phyloP scores from a whole-genome alignment of 2,329 filamentous ascomycete genomes.

The Septoria petroselini region DNA sequence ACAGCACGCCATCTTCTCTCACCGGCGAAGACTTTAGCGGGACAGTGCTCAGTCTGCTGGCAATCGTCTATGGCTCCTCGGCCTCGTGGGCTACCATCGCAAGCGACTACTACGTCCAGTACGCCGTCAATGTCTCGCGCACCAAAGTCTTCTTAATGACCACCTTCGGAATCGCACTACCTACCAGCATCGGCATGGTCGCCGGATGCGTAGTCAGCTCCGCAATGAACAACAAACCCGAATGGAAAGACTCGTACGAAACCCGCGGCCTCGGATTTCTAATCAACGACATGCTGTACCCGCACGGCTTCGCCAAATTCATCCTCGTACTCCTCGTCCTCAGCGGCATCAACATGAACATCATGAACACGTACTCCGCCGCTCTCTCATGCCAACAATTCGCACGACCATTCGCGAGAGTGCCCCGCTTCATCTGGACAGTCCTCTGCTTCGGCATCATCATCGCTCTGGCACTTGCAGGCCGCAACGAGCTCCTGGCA shows the following conservation, averaged over 20 bases:
- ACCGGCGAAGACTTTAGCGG: slow-evolving; percentile 34
- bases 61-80: slow-evolving; percentile 41
- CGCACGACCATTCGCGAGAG: slow-evolving; percentile 49
- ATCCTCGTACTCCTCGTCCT: slow-evolving; percentile 43
- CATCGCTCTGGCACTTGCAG: slow-evolving; percentile 45
- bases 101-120: slow-evolving; percentile 46
- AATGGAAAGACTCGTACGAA: slow-evolving; percentile 42
- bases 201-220: slow-evolving; percentile 42
- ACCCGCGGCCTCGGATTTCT: slow-evolving; percentile 49
- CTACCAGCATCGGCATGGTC: slow-evolving; percentile 46
- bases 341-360: slow-evolving; percentile 41
- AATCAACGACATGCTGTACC: slow-evolving; percentile 47
- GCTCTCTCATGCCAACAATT: slow-evolving; percentile 49
- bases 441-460: slow-evolving; percentile 45
- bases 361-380: slow-evolving; percentile 45
- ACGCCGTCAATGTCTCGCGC: slow-evolving; percentile 40
- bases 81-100: slow-evolving; percentile 44
- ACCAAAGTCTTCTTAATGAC: slow-evolving; percentile 45
- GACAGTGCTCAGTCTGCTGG: slow-evolving; percentile 33
- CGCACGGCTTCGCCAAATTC: slow-evolving; percentile 50
- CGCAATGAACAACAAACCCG: slow-evolving; percentile 42
- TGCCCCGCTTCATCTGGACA: slow-evolving; percentile 52
- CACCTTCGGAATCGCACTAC: slow-evolving; percentile 43
- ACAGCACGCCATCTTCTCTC: slow-evolving; percentile 33
- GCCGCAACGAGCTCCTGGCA: slow-evolving; percentile 42